phyloP scores from a whole-genome alignment of 2,329 filamentous ascomycete genomes.

The Aspergillus persii region DNA sequence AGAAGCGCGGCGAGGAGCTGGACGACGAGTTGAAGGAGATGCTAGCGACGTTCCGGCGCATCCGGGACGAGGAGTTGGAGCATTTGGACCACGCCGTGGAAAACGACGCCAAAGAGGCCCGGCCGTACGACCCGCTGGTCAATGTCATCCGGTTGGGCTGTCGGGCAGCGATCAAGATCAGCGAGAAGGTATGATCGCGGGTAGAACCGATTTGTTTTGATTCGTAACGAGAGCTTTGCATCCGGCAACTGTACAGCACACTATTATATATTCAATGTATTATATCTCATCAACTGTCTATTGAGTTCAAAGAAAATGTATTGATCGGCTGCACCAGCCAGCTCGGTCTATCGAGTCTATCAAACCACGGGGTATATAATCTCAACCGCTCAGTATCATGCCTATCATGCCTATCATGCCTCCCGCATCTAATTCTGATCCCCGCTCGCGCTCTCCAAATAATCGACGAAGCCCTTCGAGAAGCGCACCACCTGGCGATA shows the following conservation, averaged over 20 bases:
- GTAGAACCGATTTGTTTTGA: neutral
- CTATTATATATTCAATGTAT: slow-evolving; percentile 5
- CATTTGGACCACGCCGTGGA: slow-evolving; percentile 94
- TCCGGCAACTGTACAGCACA: slow-evolving; percentile 8
- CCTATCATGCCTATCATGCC: neutral
- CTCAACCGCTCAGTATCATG: slow-evolving; percentile 1
- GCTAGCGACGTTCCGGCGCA: slow-evolving; percentile 71
- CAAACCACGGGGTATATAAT: slow-evolving; percentile 24
- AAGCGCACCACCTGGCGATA: slow-evolving; percentile 81
- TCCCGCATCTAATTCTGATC: slow-evolving; percentile 5
- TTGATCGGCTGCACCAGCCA: neutral
- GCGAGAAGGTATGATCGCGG: slow-evolving; percentile 42
- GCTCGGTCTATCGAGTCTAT: slow-evolving; percentile 6
- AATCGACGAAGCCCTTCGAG: slow-evolving; percentile 70
- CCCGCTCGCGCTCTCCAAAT: slow-evolving; percentile 42
- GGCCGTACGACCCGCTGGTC: slow-evolving; percentile 85
- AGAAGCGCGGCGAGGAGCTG: slow-evolving; percentile 73
- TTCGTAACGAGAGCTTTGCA: neutral
- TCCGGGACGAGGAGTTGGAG: slow-evolving; percentile 93
- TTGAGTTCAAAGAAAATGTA: neutral
- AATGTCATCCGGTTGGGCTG: slow-evolving; percentile 88
- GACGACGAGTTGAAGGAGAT: slow-evolving; percentile 74
- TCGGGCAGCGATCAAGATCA: slow-evolving; percentile 88
- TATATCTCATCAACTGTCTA: slow-evolving; percentile 5
- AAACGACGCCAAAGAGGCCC: slow-evolving; percentile 85